These are phyloP conservation scores for Talaromyces pinophilus DNA, from an alignment of 2,329 filamentous ascomycete species.

Conservation along the genomic window DNA sequence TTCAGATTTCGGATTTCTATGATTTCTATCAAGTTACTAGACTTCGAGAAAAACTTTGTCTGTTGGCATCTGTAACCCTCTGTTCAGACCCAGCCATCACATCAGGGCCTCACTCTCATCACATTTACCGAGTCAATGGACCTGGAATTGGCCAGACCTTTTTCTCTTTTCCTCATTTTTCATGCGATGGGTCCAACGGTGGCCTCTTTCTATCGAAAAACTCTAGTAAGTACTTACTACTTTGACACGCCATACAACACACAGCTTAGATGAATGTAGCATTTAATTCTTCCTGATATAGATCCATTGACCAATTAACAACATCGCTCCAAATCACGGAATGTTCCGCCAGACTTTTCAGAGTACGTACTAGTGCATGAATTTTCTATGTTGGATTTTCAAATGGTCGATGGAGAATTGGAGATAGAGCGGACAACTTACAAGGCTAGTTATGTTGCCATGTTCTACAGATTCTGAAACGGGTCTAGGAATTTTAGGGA, in stretches of 20 bases:
- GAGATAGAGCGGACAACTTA: not conserved
- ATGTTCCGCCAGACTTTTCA: not conserved
- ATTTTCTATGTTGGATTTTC: not conserved
- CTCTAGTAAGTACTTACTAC: not conserved
- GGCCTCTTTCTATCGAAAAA: not conserved
- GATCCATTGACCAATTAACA: conserved; percentile 5
- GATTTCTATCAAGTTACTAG: not conserved
- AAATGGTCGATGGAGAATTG: not conserved
- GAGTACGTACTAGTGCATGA: not conserved
- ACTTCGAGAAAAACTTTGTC: not conserved
- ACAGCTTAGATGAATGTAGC: not conserved
- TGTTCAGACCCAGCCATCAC: no score
- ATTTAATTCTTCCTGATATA: not conserved
- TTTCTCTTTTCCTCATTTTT: not conserved
- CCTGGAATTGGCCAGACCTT: conserved; percentile 7
- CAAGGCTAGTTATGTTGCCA: not conserved
- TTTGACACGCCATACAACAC: not conserved
- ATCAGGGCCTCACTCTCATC: not conserved
- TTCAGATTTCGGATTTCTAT: conserved; percentile 2
- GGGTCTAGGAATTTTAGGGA: conserved; percentile 4
- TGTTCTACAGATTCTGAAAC: conserved; percentile 20
- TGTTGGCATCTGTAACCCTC: not conserved
- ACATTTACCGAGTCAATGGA: conserved; percentile 12
- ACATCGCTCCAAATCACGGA: not conserved
- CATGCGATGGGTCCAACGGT: conserved; percentile 4